Evolutionary conservation across 306 rosid species (phyloP).

Genomic region (Nissolia schottii): DNA sequence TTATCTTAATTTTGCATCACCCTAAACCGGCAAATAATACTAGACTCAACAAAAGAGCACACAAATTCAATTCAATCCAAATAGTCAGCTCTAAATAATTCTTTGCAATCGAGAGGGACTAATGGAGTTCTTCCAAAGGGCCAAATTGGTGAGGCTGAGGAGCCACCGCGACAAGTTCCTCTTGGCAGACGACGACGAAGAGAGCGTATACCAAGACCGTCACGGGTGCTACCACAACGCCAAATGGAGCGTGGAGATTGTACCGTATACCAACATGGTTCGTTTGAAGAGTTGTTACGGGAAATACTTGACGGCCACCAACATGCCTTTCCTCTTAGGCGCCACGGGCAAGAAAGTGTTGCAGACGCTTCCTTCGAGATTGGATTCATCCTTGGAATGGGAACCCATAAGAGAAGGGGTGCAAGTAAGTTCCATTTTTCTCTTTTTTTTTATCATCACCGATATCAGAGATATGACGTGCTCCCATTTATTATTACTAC

Average conservation of each 20-base stretch:
- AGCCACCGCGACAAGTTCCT: conserved; percentile 72
- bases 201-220: conserved; percentile 56
- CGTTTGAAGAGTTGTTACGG: conserved; percentile 60
- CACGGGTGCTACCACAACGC: conserved; percentile 45
- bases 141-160: conserved; percentile 47
- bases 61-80: neutral
- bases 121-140: conserved; percentile 68
- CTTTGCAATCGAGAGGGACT: neutral
- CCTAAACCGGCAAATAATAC: neutral
- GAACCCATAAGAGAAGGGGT: conserved; percentile 59
- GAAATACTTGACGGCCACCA: conserved; percentile 66
- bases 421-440: too few relatives aligned
- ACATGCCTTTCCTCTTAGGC: conserved; percentile 51
- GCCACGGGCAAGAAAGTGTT: conserved; percentile 65
- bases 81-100: neutral
- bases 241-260: conserved; percentile 61
- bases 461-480: too few relatives aligned
- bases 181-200: conserved; percentile 52
- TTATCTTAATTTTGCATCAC: neutral
- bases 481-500: too few relatives aligned
- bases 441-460: too few relatives aligned
- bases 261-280: conserved; percentile 6
- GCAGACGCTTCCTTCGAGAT: conserved; percentile 46
- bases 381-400: conserved; percentile 67
- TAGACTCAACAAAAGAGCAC: neutral